Evolutionary conservation across 768 basidiomycete genomes (phyloP).

Genomic region (Termitomyces titanicus): DNA sequence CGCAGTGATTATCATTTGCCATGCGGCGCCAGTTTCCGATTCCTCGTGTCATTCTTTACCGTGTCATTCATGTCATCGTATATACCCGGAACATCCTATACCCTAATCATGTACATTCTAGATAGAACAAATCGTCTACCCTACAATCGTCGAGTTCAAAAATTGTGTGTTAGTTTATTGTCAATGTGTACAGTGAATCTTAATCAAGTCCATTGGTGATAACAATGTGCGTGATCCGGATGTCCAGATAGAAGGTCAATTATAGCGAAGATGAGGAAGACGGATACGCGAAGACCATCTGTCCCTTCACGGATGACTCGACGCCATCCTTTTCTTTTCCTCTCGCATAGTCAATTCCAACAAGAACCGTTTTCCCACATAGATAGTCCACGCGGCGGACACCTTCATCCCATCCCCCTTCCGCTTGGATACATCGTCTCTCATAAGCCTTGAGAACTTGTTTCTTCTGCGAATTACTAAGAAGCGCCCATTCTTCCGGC

Average conservation of each 20-base stretch:
- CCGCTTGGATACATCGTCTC: constrained; percentile 53
- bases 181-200: neutral
- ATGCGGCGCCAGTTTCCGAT: neutral
- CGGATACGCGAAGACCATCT: constrained; percentile 39
- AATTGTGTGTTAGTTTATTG: neutral
- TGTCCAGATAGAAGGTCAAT: neutral
- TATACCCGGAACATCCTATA: constrained; percentile 8
- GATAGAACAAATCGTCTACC: constrained; percentile 4
- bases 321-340: constrained; percentile 12
- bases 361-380: constrained; percentile 52
- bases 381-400: constrained; percentile 67
- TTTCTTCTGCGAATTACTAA: constrained; percentile 53
- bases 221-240: neutral
- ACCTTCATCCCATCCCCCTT: constrained; percentile 68
- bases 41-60: neutral
- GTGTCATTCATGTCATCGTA: neutral
- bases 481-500: constrained; percentile 59
- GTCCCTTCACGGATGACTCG: constrained; percentile 35
- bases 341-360: constrained; percentile 60
- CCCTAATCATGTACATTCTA: constrained; percentile 8
- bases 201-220: neutral
- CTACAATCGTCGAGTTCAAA: neutral
- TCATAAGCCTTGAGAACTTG: constrained; percentile 61
- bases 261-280: neutral
- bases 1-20: neutral